These are phyloP conservation scores for Geranomyces michiganensis DNA, from an alignment of 192 early-diverging fungal genomes.

Conservation along the genomic window DNA sequence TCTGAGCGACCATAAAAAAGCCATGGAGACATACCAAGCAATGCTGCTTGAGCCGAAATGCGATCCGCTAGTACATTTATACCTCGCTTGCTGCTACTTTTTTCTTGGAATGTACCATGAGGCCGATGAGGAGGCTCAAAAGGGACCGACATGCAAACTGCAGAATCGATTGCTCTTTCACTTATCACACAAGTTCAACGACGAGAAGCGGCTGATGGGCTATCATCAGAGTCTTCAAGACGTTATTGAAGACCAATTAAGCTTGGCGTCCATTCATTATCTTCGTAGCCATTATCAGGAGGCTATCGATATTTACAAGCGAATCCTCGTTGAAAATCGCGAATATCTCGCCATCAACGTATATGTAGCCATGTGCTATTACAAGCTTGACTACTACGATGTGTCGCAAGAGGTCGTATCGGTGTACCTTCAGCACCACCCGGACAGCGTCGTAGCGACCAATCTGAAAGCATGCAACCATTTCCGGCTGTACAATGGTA, in stretches of 20 bases:
- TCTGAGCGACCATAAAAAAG: constrained; percentile 56
- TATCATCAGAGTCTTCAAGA: constrained; percentile 65
- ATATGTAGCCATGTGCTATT: constrained; percentile 69
- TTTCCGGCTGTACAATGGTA: constrained; percentile 65
- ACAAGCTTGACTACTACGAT: constrained; percentile 70
- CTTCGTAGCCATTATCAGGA: constrained; percentile 67
- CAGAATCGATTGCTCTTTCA: constrained; percentile 67
- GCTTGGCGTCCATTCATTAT: constrained; percentile 64
- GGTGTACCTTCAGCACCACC: constrained; percentile 59
- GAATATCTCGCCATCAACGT: constrained; percentile 65
- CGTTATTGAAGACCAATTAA: constrained; percentile 65
- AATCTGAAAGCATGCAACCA: constrained; percentile 69
- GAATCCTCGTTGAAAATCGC: constrained; percentile 60
- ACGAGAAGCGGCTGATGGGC: constrained; percentile 66
- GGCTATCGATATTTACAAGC: constrained; percentile 68
- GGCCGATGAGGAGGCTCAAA: constrained; percentile 61
- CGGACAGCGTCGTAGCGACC: constrained; percentile 60
- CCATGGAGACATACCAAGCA: constrained; percentile 58
- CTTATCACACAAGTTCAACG: constrained; percentile 67
- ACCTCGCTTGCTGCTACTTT: constrained; percentile 62
- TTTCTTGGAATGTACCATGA: constrained; percentile 66
- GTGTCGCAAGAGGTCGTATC: constrained; percentile 66
- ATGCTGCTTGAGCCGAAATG: constrained; percentile 45
- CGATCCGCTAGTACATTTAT: constrained; percentile 56
- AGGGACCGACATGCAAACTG: constrained; percentile 62